A percentile compares a stretch with the other conserved stretches of the same genome.
Evolutionary conservation across 2,329 filamentous ascomycete species (phyloP).

Genomic region (Cladorrhinum sp.): DNA sequence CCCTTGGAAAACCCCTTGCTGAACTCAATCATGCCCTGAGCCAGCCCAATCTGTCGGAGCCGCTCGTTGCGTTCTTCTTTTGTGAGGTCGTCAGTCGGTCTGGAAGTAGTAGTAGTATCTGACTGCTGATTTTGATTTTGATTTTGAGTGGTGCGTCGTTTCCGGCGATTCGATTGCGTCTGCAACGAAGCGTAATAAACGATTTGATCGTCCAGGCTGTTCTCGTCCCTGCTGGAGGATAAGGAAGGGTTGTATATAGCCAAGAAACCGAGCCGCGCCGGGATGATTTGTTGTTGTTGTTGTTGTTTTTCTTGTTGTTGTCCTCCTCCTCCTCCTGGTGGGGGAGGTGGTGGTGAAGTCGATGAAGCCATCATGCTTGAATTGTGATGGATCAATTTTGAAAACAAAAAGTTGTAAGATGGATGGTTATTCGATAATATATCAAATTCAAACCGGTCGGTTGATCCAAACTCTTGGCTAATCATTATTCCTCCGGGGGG

Average conservation of each 20-base stretch:
- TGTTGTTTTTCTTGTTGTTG: not conserved
- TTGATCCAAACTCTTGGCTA: no score
- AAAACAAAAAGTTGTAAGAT: no score
- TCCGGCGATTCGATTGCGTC: slow-evolving; percentile 39
- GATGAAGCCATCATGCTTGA: no score
- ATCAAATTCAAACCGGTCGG: no score
- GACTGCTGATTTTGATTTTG: slow-evolving; percentile 32
- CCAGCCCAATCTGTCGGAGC: slow-evolving; percentile 87
- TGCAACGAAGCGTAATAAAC: slow-evolving; percentile 81
- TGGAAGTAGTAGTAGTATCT: no score
- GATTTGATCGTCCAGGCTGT: slow-evolving; percentile 72
- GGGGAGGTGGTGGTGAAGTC: no score
- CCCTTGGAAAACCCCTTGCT: slow-evolving; percentile 81
- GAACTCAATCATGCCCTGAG: slow-evolving; percentile 95
- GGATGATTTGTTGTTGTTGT: slow-evolving; percentile 45
- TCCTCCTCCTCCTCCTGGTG: not conserved
- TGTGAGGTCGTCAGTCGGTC: slow-evolving; percentile 44
- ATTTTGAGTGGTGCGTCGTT: slow-evolving; percentile 36
- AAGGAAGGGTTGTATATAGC: slow-evolving; percentile 85
- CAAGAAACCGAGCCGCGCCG: slow-evolving; percentile 84
- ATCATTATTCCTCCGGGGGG: no score
- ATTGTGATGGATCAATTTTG: no score
- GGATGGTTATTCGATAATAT: no score
- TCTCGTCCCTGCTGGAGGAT: slow-evolving; percentile 54
- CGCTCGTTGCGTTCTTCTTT: slow-evolving; percentile 77